A percentile compares a stretch with the other conserved stretches of the same genome.
Conservation (phyloP, 139 green algal genomes). For the Chlorella sp. region DNA sequence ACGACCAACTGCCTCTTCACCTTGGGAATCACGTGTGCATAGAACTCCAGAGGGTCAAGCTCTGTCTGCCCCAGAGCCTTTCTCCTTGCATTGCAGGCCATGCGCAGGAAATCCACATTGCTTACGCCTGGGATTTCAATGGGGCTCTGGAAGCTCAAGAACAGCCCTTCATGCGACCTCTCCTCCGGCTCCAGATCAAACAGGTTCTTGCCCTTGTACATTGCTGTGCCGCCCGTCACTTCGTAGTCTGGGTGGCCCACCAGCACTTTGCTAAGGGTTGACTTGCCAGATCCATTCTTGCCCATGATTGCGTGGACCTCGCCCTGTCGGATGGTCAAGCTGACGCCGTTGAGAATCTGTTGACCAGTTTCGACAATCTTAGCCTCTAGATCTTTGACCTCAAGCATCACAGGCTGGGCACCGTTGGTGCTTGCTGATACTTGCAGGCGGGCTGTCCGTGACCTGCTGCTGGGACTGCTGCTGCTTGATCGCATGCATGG, state of each 20-base stretch:
- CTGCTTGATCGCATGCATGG: no score
- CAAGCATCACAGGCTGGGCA: slow-evolving; percentile 68
- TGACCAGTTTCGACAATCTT: slow-evolving; percentile 67
- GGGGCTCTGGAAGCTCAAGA: slow-evolving; percentile 92
- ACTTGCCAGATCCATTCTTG: slow-evolving; percentile 97
- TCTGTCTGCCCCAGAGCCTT: slow-evolving; percentile 74
- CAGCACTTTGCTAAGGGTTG: slow-evolving; percentile 91
- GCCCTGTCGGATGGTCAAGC: slow-evolving; percentile 73
- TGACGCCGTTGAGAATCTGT: slow-evolving; percentile 91
- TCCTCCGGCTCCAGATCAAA: slow-evolving; percentile 90
- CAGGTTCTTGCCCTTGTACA: slow-evolving; percentile 90
- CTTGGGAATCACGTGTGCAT: slow-evolving; percentile 91
- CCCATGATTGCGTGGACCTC: slow-evolving; percentile 97
- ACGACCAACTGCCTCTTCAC: no score
- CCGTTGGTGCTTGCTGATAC: no score
- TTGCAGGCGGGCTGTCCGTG: no score
- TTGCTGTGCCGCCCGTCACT: slow-evolving; percentile 77
- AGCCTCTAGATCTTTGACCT: slow-evolving; percentile 73
- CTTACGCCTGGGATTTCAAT: slow-evolving; percentile 95
- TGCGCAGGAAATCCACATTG: slow-evolving; percentile 96
- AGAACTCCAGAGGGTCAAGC: slow-evolving; percentile 98
- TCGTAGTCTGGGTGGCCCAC: slow-evolving; percentile 98
- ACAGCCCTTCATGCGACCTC: slow-evolving; percentile 81
- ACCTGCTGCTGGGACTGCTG: no score
- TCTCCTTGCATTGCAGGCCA: slow-evolving; percentile 85